Evolutionary conservation across 345 rosid genomes (phyloP).

Genomic region (Dipteronia dyeriana): DNA sequence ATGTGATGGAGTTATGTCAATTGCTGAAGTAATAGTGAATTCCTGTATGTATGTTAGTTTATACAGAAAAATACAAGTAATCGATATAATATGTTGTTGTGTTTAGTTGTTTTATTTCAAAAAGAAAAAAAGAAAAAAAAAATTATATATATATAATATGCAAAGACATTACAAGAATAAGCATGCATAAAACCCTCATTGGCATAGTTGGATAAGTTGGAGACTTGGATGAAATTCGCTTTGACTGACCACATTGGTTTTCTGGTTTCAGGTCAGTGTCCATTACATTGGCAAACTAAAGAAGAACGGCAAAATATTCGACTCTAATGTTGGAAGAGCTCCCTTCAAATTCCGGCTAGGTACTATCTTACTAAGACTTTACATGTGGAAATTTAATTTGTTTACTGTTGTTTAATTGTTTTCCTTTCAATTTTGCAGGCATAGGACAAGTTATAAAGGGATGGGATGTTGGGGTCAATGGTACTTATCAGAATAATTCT

Average conservation of each 20-base stretch:
- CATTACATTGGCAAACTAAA: conserved; percentile 85
- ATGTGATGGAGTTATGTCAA: neutral
- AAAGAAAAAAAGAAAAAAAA: too few relatives aligned
- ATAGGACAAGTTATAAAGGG: conserved; percentile 92
- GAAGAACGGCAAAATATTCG: conserved; percentile 83
- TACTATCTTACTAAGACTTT: conserved; percentile 7
- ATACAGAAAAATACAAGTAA: neutral
- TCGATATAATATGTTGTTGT: neutral
- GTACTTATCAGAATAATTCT: conserved; percentile 37
- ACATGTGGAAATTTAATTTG: conserved; percentile 8
- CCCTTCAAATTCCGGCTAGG: conserved; percentile 94
- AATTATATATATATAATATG: neutral
- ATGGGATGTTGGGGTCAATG: conserved; percentile 96
- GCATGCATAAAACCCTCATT: neutral
- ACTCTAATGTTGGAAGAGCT: conserved; percentile 74
- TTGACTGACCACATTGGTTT: neutral
- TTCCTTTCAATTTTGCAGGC: conserved; percentile 48
- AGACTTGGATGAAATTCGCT: neutral
- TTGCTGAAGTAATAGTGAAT: neutral
- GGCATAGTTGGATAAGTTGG: neutral
- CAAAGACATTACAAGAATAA: neutral
- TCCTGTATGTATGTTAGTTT: neutral
- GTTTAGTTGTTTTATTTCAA: too few relatives aligned
- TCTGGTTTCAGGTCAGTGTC: conserved; percentile 68
- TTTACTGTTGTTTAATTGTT: conserved; percentile 3